These are phyloP conservation scores for Dryas octopetala DNA, from an alignment of 306 rosid species.

Conservation along the genomic window DNA sequence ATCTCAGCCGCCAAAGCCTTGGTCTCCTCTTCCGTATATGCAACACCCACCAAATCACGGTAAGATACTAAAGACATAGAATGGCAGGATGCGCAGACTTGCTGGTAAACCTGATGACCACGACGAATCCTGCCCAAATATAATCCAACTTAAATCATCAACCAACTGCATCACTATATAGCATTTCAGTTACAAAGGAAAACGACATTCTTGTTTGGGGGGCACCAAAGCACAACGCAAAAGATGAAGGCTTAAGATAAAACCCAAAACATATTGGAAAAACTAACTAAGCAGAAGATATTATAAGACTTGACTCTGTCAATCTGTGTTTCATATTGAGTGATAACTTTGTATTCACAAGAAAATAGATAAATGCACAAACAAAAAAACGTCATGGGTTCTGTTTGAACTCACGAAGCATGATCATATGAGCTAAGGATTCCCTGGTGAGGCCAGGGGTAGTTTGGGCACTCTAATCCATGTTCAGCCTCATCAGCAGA, in stretches of 20 bases:
- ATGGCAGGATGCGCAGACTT: constrained; percentile 98
- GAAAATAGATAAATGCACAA: constrained; percentile 5
- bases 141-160: constrained; percentile 30
- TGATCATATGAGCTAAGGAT: constrained; percentile 98
- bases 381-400: constrained; percentile 6
- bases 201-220: neutral
- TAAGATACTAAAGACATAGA: constrained; percentile 92
- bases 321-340: neutral
- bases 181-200: neutral
- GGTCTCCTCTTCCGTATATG: constrained; percentile 95
- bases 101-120: constrained; percentile 94
- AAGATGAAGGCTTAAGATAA: neutral
- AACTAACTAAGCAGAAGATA: neutral
- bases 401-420: constrained; percentile 69
- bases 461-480: constrained; percentile 81
- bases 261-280: neutral
- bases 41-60: constrained; percentile 99
- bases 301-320: neutral
- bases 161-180: neutral
- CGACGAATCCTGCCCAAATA: constrained; percentile 85
- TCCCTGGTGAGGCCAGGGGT: constrained; percentile 99
- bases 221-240: neutral
- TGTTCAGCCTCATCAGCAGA: constrained; percentile 98
- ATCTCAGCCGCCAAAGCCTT: constrained; percentile 99
- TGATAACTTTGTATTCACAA: neutral